Evolutionary conservation across 768 basidiomycete genomes (phyloP).

Genomic region (Trametopsis cervina): DNA sequence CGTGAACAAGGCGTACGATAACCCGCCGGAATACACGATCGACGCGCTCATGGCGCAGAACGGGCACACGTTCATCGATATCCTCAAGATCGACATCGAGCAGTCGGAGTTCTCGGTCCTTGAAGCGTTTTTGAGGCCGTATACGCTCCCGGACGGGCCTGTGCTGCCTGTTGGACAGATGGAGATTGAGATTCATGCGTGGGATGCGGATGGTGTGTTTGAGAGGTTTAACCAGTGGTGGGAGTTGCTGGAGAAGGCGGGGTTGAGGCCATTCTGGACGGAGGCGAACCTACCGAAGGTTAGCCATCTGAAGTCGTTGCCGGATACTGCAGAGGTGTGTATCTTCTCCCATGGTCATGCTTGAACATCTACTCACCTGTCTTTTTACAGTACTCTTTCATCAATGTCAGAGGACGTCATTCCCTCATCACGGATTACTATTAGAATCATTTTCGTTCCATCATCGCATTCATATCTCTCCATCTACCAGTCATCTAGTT

Average conservation of each 20-base stretch:
- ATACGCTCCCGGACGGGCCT: slow-evolving; percentile 34
- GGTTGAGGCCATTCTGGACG: slow-evolving; percentile 63
- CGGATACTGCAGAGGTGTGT: slow-evolving; percentile 34
- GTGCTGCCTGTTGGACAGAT: slow-evolving; percentile 60
- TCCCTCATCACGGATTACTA: slow-evolving; percentile 25
- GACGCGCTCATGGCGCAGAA: slow-evolving; percentile 56
- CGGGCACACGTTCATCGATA: slow-evolving; percentile 60
- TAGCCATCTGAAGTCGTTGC: slow-evolving; percentile 26
- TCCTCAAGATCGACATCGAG: slow-evolving; percentile 68
- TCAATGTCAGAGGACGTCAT: slow-evolving; percentile 36
- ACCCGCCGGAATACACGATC: slow-evolving; percentile 48
- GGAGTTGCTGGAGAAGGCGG: slow-evolving; percentile 57
- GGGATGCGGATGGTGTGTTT: slow-evolving; percentile 29
- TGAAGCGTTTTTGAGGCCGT: slow-evolving; percentile 38
- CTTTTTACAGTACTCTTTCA: slow-evolving; percentile 36
- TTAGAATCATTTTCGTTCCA: no score
- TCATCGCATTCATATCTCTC: no score
- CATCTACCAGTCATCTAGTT: no score
- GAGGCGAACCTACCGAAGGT: slow-evolving; percentile 44
- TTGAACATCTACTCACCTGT: neutral
- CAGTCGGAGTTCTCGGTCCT: slow-evolving; percentile 56
- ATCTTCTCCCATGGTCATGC: neutral
- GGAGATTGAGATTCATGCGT: slow-evolving; percentile 55
- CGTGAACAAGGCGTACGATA: slow-evolving; percentile 25
- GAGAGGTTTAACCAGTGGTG: slow-evolving; percentile 53